Evolutionary conservation across 495 filamentous ascomycete species (phyloP).

Genomic region (Trichoderma gamsii): DNA sequence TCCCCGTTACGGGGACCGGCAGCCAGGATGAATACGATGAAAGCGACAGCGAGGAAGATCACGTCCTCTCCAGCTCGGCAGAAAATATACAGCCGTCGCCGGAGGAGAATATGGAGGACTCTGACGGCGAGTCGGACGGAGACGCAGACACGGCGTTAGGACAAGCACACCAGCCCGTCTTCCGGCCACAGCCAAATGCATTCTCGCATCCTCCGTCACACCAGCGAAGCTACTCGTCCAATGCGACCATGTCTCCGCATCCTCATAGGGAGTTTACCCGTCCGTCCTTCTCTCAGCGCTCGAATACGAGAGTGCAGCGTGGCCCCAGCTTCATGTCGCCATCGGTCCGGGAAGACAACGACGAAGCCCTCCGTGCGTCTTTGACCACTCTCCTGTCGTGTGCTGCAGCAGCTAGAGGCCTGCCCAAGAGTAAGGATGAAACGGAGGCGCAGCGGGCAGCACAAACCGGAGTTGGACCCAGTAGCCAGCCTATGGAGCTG

Average conservation of each 20-base stretch:
- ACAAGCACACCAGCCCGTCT: slow-evolving; percentile 47
- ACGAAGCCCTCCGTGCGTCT: slow-evolving; percentile 85
- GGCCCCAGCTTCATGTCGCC: slow-evolving; percentile 62
- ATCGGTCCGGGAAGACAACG: slow-evolving; percentile 76
- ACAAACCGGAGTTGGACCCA: slow-evolving; percentile 33
- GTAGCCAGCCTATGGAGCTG: slow-evolving; percentile 49
- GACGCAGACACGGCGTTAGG: slow-evolving; percentile 77
- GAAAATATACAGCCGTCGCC: slow-evolving; percentile 54
- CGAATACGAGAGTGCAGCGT: slow-evolving; percentile 41
- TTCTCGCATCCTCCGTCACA: slow-evolving; percentile 75
- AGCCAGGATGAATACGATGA: slow-evolving; percentile 84
- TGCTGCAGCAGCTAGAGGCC: slow-evolving; percentile 77
- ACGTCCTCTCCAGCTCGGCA: slow-evolving; percentile 75
- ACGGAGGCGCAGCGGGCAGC: slow-evolving; percentile 23
- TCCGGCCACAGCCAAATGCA: slow-evolving; percentile 82
- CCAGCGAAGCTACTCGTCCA: slow-evolving; percentile 42
- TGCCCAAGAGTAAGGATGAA: slow-evolving; percentile 55
- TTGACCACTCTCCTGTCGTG: slow-evolving; percentile 92
- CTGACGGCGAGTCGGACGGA: slow-evolving; percentile 52
- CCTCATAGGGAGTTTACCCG: slow-evolving; percentile 29
- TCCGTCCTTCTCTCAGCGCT: slow-evolving; percentile 35
- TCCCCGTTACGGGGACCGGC: slow-evolving; percentile 40
- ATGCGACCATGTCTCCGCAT: slow-evolving; percentile 39
- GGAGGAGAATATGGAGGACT: slow-evolving; percentile 26
- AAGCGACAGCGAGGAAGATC: slow-evolving; percentile 54